phyloP scores from a whole-genome alignment of 768 basidiomycete species.

The Rhodotorula sphaerocarpa region DNA sequence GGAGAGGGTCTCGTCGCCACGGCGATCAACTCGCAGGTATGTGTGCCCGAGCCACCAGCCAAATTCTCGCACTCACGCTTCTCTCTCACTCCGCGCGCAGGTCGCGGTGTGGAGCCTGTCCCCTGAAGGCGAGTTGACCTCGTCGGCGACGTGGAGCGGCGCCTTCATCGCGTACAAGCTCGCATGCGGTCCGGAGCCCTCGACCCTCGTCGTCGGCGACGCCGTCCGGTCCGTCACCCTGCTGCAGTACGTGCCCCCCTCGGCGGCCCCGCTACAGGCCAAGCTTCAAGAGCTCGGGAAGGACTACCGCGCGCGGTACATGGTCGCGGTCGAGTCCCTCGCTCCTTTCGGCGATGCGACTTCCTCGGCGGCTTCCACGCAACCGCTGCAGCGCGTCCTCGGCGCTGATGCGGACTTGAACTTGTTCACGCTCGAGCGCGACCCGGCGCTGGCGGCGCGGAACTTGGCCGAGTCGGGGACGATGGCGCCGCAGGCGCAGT shows the following conservation, averaged over 20 bases:
- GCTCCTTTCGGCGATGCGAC: no score
- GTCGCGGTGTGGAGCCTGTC: not conserved
- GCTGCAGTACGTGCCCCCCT: slow-evolving; percentile 49
- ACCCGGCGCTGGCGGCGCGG: slow-evolving; percentile 43
- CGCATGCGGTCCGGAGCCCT: slow-evolving; percentile 49
- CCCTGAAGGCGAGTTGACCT: slow-evolving; percentile 42
- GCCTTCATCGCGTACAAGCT: slow-evolving; percentile 70
- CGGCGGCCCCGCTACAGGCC: not conserved
- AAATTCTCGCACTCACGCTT: not conserved
- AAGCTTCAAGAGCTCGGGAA: slow-evolving; percentile 55
- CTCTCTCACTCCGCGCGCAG: not conserved
- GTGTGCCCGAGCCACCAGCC: not conserved
- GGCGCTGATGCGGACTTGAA: slow-evolving; percentile 61
- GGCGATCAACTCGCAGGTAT: slow-evolving; percentile 29
- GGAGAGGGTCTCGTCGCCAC: slow-evolving; percentile 10
- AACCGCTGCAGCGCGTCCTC: slow-evolving; percentile 46
- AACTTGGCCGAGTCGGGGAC: slow-evolving; percentile 59
- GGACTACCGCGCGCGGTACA: slow-evolving; percentile 70
- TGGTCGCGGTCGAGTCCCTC: slow-evolving; percentile 53
- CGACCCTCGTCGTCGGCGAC: slow-evolving; percentile 61
- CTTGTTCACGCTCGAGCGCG: slow-evolving; percentile 25
- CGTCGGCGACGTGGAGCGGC: slow-evolving; percentile 62
- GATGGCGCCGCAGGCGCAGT: slow-evolving; percentile 63
- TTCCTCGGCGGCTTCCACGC: not conserved
- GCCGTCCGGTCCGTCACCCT: slow-evolving; percentile 69